These are phyloP conservation scores for Sanguinoderma infundibulare DNA, from an alignment of 1,284 basidiomycete species.

Conservation along the genomic window DNA sequence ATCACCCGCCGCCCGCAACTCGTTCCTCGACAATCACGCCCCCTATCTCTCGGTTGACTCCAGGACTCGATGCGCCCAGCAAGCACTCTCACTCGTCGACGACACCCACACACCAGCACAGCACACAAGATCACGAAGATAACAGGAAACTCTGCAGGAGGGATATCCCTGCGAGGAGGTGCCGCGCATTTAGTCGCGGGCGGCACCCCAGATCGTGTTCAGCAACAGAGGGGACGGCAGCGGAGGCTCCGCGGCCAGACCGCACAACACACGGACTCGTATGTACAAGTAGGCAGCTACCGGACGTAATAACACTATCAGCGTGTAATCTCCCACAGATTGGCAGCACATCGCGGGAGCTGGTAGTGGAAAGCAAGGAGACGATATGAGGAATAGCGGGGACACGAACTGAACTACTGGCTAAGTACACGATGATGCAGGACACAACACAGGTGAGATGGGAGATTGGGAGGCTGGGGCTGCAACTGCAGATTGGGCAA, in stretches of 20 bases:
- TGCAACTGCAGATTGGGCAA: neutral
- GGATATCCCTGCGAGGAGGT: neutral
- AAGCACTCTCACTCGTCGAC: neutral
- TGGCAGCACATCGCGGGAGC: neutral
- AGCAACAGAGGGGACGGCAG: slow-evolving; percentile 5
- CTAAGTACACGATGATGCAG: neutral
- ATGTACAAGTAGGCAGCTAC: slow-evolving; percentile 26
- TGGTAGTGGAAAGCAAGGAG: neutral
- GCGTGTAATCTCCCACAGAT: slow-evolving; percentile 10
- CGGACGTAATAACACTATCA: slow-evolving; percentile 14
- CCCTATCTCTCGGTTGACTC: neutral
- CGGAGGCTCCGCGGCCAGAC: slow-evolving; percentile 4
- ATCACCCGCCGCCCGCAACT: neutral
- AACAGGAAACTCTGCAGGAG: neutral
- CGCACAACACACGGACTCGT: slow-evolving; percentile 20
- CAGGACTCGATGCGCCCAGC: neutral
- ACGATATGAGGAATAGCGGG: neutral
- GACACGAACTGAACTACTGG: neutral
- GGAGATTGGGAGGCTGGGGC: neutral
- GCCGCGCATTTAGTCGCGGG: neutral
- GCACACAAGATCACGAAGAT: neutral
- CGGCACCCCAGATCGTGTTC: slow-evolving; percentile 11
- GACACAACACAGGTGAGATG: neutral
- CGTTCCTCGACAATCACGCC: neutral
- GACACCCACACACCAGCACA: neutral